These are phyloP conservation scores for Phytopythium aichiense DNA, from an alignment of 352 stramenopile genomes.

Conservation along the genomic window DNA sequence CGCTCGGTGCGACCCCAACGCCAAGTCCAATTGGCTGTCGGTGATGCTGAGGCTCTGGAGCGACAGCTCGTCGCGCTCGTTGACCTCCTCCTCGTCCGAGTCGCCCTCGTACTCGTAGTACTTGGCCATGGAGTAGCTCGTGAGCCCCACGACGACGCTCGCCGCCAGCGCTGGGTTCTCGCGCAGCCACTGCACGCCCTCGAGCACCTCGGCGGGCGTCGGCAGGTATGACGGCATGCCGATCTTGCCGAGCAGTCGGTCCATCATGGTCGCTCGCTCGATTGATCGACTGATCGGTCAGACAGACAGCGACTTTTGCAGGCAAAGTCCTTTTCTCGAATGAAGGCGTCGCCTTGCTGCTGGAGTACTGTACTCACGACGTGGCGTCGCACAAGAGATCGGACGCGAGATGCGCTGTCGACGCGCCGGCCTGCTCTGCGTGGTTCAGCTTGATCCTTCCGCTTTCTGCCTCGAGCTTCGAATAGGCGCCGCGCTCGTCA, in stretches of 20 bases:
- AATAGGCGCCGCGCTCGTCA: neutral
- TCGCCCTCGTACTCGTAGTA: conserved; percentile 46
- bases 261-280: conserved; percentile 11
- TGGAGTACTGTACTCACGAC: too few species aligned
- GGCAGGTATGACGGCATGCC: conserved; percentile 58
- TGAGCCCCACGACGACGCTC: conserved; percentile 59
- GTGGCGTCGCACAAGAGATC: neutral
- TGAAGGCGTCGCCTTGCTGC: neutral
- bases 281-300: neutral
- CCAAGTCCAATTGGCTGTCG: conserved; percentile 9
- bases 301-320: neutral
- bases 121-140: conserved; percentile 61
- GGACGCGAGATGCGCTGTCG: conserved; percentile 23
- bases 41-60: conserved; percentile 3
- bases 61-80: conserved; percentile 19
- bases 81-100: conserved; percentile 22
- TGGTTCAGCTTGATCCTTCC: conserved; percentile 14
- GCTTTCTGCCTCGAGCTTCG: neutral
- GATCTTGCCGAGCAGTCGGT: conserved; percentile 38
- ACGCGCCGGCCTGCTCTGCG: conserved; percentile 24
- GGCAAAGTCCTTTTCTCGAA: neutral
- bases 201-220: conserved; percentile 53
- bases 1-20: conserved; percentile 4
- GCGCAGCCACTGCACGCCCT: conserved; percentile 58
- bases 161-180: conserved; percentile 63